Evolutionary conservation across 352 stramenopile genomes (phyloP), one percentile per base, ranked within the genome.

Genomic region (Phytophthora nicotianae): DNA sequence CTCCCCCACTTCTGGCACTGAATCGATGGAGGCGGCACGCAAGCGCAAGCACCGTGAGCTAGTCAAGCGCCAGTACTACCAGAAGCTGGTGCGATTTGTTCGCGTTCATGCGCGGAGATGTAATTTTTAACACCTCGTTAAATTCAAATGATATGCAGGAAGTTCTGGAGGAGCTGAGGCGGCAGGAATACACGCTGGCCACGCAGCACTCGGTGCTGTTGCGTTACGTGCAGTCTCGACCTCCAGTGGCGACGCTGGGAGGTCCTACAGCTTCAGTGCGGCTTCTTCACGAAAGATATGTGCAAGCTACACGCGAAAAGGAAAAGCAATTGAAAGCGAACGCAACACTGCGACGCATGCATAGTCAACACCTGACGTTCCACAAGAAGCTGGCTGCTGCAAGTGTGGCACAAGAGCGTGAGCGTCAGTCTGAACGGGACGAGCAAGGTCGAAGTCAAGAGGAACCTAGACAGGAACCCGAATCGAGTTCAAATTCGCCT

Each of bases 151-250:
- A 43, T 50, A 16, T n/a, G 13, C 13, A 83, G 77, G 68, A 76
- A 33, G 21, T 54, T 10, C 65, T 86, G 10, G 67, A 58, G 21
- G 61, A 65, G 24, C 52, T 86, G 38, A 68, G 64, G 0, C 40
- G 62, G 11, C 43, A 79, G 53, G 74, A 79, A 35, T 24, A 29
- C 4, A 19, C 40, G n/a, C 58, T 86, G 20, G 26, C 60, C 14
- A 46, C 53, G 3, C 69, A 80, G 35, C 80, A 77, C 59, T 62
- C 76, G 16, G 32, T 55, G 14, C 29, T 77, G 24, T 55, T 78
- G 16, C 42, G 48, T 13, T 55, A 51, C 17, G 38, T 52, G 29
- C 45, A 58, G 35, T 27, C 55, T 23, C 54, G 52, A 3, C 41
- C 57, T 5, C 23, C 58, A n/a, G 59, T 58, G 4, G 26, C 40